Conservation (phyloP, 192 early-diverging fungal genomes). For the Coemansia sp. region DNA sequence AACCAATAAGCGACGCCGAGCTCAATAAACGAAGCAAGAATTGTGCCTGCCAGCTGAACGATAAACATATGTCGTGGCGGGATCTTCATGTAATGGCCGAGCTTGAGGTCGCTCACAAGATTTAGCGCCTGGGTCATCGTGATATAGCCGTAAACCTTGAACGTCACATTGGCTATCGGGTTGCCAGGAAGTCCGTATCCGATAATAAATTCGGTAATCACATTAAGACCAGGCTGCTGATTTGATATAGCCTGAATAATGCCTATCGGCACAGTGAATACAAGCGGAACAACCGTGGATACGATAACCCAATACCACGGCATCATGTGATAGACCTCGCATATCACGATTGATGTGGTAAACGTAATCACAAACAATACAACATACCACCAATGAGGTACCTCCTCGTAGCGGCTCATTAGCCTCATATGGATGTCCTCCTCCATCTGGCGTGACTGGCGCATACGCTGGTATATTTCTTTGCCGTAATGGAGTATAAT, state of each 20-base stretch:
- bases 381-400: conserved; percentile 78
- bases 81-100: conserved; percentile 84
- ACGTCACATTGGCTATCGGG: conserved; percentile 78
- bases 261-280: conserved; percentile 79
- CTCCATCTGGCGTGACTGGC: conserved; percentile 59
- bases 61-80: conserved; percentile 80
- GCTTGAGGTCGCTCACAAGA: conserved; percentile 67
- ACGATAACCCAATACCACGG: conserved; percentile 74
- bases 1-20: conserved; percentile 68
- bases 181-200: conserved; percentile 80
- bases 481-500: conserved; percentile 65
- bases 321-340: conserved; percentile 55
- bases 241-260: conserved; percentile 80
- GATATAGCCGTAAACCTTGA: conserved; percentile 84
- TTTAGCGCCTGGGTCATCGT: conserved; percentile 75
- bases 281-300: conserved; percentile 57
- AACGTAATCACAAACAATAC: conserved; percentile 43
- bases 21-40: conserved; percentile 68
- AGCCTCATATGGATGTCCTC: conserved; percentile 72
- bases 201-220: conserved; percentile 82
- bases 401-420: conserved; percentile 73
- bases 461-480: conserved; percentile 63
- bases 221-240: conserved; percentile 72
- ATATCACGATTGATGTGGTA: conserved; percentile 34
- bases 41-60: conserved; percentile 70